Conservation (phyloP, 2,329 filamentous ascomycete genomes). For the Cordyceps farinosa region DNA sequence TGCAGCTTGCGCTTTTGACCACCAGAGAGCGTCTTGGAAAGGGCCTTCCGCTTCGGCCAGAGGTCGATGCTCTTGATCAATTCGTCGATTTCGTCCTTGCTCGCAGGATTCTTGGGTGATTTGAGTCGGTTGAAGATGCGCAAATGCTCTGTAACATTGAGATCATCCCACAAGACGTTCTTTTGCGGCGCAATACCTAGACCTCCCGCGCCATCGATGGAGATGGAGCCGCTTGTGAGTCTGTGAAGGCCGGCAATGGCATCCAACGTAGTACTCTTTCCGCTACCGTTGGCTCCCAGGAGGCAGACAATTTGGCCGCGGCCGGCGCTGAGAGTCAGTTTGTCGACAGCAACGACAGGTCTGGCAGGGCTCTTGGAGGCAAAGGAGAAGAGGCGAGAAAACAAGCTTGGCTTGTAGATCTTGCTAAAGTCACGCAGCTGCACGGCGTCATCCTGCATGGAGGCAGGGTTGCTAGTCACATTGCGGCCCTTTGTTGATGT, state of each 20-base stretch:
- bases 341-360: slow-evolving; percentile 74
- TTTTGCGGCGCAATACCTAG: slow-evolving; percentile 88
- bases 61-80: slow-evolving; percentile 73
- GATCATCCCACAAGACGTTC: slow-evolving; percentile 88
- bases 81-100: slow-evolving; percentile 54
- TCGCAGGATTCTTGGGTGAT: slow-evolving; percentile 53
- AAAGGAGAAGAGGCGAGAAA: slow-evolving; percentile 51
- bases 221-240: slow-evolving; percentile 71
- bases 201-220: slow-evolving; percentile 72
- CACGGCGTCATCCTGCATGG: slow-evolving; percentile 52
- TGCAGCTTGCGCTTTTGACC: slow-evolving; percentile 92
- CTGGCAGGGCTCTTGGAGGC: slow-evolving; percentile 41
- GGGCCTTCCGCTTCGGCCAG: slow-evolving; percentile 66
- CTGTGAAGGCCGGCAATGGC: slow-evolving; percentile 80
- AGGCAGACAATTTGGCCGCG: slow-evolving; percentile 82
- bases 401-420: slow-evolving; percentile 64
- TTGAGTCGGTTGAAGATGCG: slow-evolving; percentile 81
- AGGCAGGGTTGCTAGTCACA: slow-evolving; percentile 34
- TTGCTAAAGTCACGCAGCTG: slow-evolving; percentile 73
- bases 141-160: slow-evolving; percentile 84
- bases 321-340: slow-evolving; percentile 66
- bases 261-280: slow-evolving; percentile 86
- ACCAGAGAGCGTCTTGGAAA: slow-evolving; percentile 75
- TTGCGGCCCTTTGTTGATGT: slow-evolving; percentile 63
- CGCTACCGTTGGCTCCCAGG: slow-evolving; percentile 83